phyloP scores from a whole-genome alignment of 805 yeast species.

The Teunomyces stri region DNA sequence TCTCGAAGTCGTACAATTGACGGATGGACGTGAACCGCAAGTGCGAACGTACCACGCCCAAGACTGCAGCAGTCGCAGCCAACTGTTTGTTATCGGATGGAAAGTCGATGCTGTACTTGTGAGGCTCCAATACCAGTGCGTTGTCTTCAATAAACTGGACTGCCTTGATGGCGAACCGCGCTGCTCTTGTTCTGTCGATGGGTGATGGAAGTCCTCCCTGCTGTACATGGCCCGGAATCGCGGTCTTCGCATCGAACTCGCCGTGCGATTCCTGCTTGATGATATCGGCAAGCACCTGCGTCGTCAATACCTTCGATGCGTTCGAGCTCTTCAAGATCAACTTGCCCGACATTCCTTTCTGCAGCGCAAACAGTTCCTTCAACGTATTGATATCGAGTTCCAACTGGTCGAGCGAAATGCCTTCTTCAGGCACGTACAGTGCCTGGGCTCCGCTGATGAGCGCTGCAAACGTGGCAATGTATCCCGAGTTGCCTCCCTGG shows the following conservation, averaged over 20 bases:
- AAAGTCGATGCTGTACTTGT: conserved; percentile 30
- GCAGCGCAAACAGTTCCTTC: conserved; percentile 64
- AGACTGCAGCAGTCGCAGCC: conserved; percentile 38
- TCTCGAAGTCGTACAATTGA: conserved; percentile 81
- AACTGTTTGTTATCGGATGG: conserved; percentile 31
- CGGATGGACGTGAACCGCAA: conserved; percentile 72
- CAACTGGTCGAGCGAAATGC: conserved; percentile 63
- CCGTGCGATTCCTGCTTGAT: conserved; percentile 76
- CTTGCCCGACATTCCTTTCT: conserved; percentile 83
- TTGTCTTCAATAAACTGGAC: conserved; percentile 78
- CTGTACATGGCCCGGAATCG: conserved; percentile 97
- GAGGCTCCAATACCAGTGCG: conserved; percentile 17
- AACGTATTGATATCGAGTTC: conserved; percentile 74
- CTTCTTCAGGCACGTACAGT: conserved; percentile 86
- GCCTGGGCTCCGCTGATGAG: conserved; percentile 90
- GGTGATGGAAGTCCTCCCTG: conserved; percentile 97
- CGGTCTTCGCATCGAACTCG: conserved; percentile 86
- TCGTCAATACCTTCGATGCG: conserved; percentile 78
- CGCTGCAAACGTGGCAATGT: conserved; percentile 81
- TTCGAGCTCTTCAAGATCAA: conserved; percentile 79
- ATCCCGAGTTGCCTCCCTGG: conserved; percentile 97
- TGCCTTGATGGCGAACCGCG: conserved; percentile 86
- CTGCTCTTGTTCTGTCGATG: conserved; percentile 86
- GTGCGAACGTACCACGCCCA: conserved; percentile 65
- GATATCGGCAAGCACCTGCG: conserved; percentile 79